Percentiles rank a stretch among this genome's conserved stretches.
phyloP scores from a whole-genome alignment of 495 filamentous ascomycete genomes.

The Neurospora sp. region DNA sequence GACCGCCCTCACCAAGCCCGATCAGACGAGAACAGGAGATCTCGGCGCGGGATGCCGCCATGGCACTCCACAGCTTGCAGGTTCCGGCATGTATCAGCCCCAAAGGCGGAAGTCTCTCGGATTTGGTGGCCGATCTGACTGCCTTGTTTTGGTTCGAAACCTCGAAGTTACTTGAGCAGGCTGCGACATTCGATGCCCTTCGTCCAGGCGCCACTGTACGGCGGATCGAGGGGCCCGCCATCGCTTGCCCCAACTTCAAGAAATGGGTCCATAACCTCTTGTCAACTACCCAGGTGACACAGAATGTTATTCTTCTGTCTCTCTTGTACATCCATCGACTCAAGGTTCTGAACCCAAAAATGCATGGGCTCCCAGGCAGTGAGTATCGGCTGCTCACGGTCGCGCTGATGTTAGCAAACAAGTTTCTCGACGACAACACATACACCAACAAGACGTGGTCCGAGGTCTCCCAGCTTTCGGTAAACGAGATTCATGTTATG shows the following conservation, averaged over 20 bases:
- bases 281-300: conserved; percentile 90
- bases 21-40: conserved; percentile 16
- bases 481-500: conserved; percentile 96
- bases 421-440: conserved; percentile 98
- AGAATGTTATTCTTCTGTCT: conserved; percentile 88
- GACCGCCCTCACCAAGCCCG: conserved; percentile 20
- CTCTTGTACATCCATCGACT: conserved; percentile 88
- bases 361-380: conserved; percentile 85
- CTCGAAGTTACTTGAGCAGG: conserved; percentile 58
- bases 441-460: conserved; percentile 99
- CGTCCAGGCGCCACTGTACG: conserved; percentile 31
- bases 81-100: conserved; percentile 67
- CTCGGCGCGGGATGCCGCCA: conserved; percentile 28
- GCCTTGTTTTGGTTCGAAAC: conserved; percentile 98
- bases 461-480: conserved; percentile 90
- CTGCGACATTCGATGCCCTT: conserved; percentile 53
- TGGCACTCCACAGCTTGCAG: conserved; percentile 52
- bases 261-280: conserved; percentile 92
- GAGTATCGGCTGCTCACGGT: conserved; percentile 94
- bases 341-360: conserved; percentile 77
- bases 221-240: conserved; percentile 57
- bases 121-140: conserved; percentile 87
- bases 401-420: conserved; percentile 96
- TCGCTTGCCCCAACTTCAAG: conserved; percentile 68
- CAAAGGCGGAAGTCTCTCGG: conserved; percentile 61